A percentile compares a stretch with the other conserved stretches of the same genome.
Evolutionary conservation across 345 rosid genomes (phyloP).

Genomic region (Bruguiera gymnorhiza): DNA sequence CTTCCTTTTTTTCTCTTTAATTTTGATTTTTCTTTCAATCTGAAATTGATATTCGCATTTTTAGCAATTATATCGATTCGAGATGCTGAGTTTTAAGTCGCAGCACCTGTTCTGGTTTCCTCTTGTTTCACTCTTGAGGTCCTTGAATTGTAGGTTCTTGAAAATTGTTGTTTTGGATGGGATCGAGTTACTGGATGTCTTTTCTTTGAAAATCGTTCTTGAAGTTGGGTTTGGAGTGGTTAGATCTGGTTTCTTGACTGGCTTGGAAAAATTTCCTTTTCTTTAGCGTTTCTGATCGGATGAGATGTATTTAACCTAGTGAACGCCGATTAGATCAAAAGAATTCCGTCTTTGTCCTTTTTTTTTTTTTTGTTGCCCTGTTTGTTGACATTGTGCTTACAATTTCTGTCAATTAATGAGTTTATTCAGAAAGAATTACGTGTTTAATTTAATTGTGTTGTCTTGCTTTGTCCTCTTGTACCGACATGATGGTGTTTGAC

Average conservation of each 20-base stretch:
- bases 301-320: no score
- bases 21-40: neutral
- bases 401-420: no score
- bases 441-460: no score
- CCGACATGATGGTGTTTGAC: slow-evolving; percentile 8
- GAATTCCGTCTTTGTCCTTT: no score
- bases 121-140: neutral
- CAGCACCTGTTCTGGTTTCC: neutral
- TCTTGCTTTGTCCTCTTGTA: neutral
- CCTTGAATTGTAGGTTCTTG: neutral
- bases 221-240: neutral
- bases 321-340: no score
- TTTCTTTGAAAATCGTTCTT: no score
- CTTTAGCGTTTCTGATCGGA: no score
- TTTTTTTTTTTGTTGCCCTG: no score
- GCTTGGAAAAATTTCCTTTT: neutral
- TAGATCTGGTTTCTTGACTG: neutral
- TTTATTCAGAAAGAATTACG: no score
- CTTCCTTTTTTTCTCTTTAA: neutral
- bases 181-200: neutral
- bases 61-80: neutral
- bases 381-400: no score
- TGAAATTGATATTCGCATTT: neutral
- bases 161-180: neutral
- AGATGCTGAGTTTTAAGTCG: neutral